Conservation (phyloP, 2,329 filamentous ascomycete species). For the Cytospora piceicola region DNA sequence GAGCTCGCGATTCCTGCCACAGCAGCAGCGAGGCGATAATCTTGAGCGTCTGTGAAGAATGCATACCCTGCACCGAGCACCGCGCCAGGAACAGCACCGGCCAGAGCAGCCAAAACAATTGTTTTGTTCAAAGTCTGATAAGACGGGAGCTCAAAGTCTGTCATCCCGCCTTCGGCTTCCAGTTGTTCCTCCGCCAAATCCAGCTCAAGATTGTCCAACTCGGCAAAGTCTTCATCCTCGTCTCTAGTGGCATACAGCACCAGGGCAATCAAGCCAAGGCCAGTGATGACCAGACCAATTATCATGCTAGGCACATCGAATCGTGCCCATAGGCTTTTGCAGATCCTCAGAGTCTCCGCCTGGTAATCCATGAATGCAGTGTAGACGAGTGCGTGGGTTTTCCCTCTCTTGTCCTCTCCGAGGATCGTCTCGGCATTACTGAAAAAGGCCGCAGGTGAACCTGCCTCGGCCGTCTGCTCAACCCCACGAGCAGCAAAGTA, state of each 20-base stretch:
- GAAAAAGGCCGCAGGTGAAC: conserved; percentile 63
- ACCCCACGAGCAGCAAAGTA: conserved; percentile 77
- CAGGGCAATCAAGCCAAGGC: conserved; percentile 68
- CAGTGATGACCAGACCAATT: conserved; percentile 73
- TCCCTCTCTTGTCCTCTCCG: conserved; percentile 41
- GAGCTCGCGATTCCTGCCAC: conserved; percentile 52
- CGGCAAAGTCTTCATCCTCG: conserved; percentile 57
- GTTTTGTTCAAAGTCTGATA: conserved; percentile 45
- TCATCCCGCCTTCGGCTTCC: conserved; percentile 50
- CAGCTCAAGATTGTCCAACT: conserved; percentile 60
- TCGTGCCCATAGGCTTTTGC: conserved; percentile 84
- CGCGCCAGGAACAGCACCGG: conserved; percentile 42
- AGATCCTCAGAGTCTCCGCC: conserved; percentile 74
- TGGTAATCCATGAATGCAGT: conserved; percentile 75
- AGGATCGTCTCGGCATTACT: conserved; percentile 48
- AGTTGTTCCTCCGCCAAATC: conserved; percentile 63
- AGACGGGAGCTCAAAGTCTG: conserved; percentile 37
- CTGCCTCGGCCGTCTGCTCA: conserved; percentile 60
- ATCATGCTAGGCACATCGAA: conserved; percentile 90
- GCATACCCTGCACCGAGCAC: conserved; percentile 40
- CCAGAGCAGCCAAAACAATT: conserved; percentile 44
- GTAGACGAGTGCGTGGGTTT: conserved; percentile 49
- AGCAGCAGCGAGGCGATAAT: conserved; percentile 47
- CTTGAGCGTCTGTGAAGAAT: conserved; percentile 42
- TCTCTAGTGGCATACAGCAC: conserved; percentile 71